Evolutionary conservation across 345 rosid genomes (phyloP).

Genomic region (Mercurialis annua): DNA sequence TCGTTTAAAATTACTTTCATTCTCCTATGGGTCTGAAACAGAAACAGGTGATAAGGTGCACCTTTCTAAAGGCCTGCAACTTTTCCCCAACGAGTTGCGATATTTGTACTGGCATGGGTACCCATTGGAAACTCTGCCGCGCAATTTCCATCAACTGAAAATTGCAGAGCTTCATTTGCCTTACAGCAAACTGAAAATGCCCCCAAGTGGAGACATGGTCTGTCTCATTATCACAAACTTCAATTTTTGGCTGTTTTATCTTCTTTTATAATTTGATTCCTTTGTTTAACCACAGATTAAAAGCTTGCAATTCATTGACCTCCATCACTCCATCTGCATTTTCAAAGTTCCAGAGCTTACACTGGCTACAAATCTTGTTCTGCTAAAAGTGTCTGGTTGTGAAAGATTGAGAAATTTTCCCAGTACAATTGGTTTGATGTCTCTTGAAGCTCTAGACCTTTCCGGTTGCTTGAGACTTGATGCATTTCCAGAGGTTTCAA

Average conservation of each 20-base stretch:
- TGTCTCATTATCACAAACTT: background rate
- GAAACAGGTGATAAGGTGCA: background rate
- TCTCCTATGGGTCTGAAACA: too few species aligned
- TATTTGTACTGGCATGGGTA: conserved; percentile 7
- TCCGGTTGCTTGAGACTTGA: background rate
- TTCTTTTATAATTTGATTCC: background rate
- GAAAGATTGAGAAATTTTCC: conserved; percentile 3
- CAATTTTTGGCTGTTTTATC: too few species aligned
- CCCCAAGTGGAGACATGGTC: conserved; percentile 2
- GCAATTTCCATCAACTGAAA: conserved; percentile 9
- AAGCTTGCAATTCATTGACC: background rate
- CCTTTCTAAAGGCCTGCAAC: conserved; percentile 6
- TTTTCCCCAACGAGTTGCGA: conserved; percentile 4
- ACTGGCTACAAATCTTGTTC: too few species aligned
- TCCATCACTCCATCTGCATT: background rate
- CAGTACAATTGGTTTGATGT: background rate
- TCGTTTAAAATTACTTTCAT: conserved; percentile 1
- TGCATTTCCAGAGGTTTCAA: background rate
- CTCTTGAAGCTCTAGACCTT: background rate
- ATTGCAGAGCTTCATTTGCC: too few species aligned
- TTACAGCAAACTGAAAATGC: too few species aligned
- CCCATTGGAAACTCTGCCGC: conserved; percentile 8
- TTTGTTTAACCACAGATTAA: background rate
- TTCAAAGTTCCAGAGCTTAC: background rate
- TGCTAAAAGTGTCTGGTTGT: too few species aligned